Evolutionary conservation across 495 filamentous ascomycete genomes (phyloP), one percentile per base, ranked within the genome.

Genomic region (Cenococcum geophilum): DNA sequence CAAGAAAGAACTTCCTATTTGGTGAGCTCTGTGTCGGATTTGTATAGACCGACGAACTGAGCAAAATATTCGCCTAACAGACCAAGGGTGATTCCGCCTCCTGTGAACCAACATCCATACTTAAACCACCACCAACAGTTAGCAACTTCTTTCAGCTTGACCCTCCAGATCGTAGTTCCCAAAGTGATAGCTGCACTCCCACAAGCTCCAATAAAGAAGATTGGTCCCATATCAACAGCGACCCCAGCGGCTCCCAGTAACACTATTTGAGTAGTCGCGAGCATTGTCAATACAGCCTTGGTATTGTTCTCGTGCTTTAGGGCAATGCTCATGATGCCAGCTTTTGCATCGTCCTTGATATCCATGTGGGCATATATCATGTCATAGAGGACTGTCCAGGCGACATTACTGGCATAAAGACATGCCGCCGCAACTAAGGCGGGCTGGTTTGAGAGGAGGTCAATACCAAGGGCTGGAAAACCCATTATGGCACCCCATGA

Each of bases 361-460:
- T 98, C 93, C 87, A 97, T 96, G 75, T 97, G 92, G 35, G 95
- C 93, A 75, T 98, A 98, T 20, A 98, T 95, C 86, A 96, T 97
- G 75, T 98, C 93, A 69, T 98, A 98, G 59, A 97, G 71, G 45
- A 97, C 82, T 10, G 93, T 96, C 93, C 93, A 98, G 0, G 91
- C 85, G 25, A 96, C 78, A 69, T 92, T 96, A 63, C 88, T 92
- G 16, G 82, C 76, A 73, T 97, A 97, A 45, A 98, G 76, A 27
- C 84, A 80, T 2, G 78, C 83, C 10, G 91, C 88, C 0, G 88
- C 82, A 43, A 80, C 75, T 62, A 89, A 71, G 16, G 89, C 85
- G 25, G 82, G 71, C 21, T 72, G 73, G 62, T 95, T 86, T 23
- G 76, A 67, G 14, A 93, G 72, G 60, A 97, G 72, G 70, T 95